Conservation (phyloP, 805 yeast genomes). For the Candida corydali region DNA sequence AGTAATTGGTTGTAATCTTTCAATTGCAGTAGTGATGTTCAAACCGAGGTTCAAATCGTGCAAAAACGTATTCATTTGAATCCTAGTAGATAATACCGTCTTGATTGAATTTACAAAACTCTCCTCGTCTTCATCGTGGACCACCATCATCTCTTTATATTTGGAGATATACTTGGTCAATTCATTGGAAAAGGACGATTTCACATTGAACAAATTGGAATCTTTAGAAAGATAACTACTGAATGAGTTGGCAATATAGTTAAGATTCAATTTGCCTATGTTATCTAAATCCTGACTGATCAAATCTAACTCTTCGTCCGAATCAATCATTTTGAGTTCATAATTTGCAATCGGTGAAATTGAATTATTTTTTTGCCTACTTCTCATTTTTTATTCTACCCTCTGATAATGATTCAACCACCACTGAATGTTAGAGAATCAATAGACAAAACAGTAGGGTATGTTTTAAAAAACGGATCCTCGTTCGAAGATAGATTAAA, state of each 20-base stretch:
- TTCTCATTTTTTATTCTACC: too few relatives aligned
- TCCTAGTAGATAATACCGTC: conserved; percentile 37
- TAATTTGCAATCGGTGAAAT: neutral
- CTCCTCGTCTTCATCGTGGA: conserved; percentile 14
- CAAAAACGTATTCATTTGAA: conserved; percentile 39
- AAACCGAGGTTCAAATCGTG: conserved; percentile 43
- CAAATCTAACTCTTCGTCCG: conserved; percentile 3
- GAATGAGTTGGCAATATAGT: conserved; percentile 17
- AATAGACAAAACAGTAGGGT: conserved; percentile 69
- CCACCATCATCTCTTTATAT: conserved; percentile 16
- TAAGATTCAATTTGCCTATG: conserved; percentile 43
- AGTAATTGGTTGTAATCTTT: conserved; percentile 45
- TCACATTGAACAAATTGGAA: conserved; percentile 24
- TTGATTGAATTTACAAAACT: conserved; percentile 27
- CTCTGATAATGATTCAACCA: conserved; percentile 30
- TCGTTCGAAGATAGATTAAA: conserved; percentile 59
- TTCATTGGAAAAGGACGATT: conserved; percentile 11
- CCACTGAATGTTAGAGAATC: conserved; percentile 47
- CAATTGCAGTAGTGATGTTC: conserved; percentile 48
- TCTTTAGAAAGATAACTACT: conserved; percentile 1
- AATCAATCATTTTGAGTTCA: neutral
- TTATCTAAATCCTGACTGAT: conserved; percentile 44
- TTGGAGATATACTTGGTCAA: conserved; percentile 19
- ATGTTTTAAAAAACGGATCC: conserved; percentile 64
- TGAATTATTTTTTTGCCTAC: neutral